Percentiles rank a stretch among this genome's conserved stretches.
phyloP scores from a whole-genome alignment of 2,329 filamentous ascomycete species.

The Aspergillus fumigatiaffinis region DNA sequence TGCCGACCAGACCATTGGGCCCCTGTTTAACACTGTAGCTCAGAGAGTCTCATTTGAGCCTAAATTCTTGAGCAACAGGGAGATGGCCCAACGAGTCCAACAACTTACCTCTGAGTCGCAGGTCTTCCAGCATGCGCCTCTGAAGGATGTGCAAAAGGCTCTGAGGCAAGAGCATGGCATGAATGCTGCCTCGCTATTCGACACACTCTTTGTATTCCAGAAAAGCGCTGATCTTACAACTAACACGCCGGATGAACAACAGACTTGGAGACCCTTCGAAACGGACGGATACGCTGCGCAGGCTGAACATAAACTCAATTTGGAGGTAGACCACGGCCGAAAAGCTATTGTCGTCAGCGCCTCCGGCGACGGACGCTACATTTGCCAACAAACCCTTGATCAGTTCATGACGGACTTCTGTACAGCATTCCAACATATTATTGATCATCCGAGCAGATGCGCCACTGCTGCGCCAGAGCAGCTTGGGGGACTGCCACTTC shows the following conservation, averaged over 20 bases:
- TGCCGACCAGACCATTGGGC: constrained; percentile 48
- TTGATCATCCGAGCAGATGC: constrained; percentile 23
- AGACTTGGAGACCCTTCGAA: constrained; percentile 23
- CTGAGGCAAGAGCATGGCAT: constrained; percentile 36
- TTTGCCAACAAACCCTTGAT: constrained; percentile 17
- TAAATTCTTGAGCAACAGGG: constrained; percentile 36
- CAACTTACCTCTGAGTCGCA: constrained; percentile 43
- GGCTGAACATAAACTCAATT: constrained; percentile 29
- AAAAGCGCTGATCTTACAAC: constrained; percentile 23
- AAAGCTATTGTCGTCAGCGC: constrained; percentile 19
- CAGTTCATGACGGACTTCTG: constrained; percentile 17
- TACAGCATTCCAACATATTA: constrained; percentile 21
- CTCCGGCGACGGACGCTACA: constrained; percentile 19
- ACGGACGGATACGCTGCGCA: constrained; percentile 16
- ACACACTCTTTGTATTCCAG: constrained; percentile 53
- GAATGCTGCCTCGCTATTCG: constrained; percentile 39
- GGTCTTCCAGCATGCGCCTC: constrained; percentile 49
- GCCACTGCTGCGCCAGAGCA: constrained; percentile 18
- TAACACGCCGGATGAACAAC: constrained; percentile 8
- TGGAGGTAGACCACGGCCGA: constrained; percentile 26
- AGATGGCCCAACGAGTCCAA: constrained; percentile 43
- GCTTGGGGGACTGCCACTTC: constrained; percentile 21
- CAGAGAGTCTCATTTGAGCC: constrained; percentile 35
- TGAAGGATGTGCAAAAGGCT: constrained; percentile 46
- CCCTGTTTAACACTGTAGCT: constrained; percentile 55